Percentiles rank a stretch among this genome's conserved stretches.
Conservation (phyloP, 2,329 filamentous ascomycete genomes). For the Pseudocercospora fijiensis region DNA sequence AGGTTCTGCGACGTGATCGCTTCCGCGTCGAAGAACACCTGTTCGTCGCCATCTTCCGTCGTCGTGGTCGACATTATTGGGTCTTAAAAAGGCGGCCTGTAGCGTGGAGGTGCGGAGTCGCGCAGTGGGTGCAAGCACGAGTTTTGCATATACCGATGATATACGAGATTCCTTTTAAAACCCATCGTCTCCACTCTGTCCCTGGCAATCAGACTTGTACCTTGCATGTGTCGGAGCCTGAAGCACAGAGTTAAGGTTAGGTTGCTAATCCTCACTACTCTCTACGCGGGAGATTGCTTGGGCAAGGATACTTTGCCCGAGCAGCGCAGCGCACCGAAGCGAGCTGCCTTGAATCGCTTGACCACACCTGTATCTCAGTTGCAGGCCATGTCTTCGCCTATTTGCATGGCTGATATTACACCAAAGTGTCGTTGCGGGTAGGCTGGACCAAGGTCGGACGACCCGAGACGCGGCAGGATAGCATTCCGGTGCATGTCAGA, state of each 20-base stretch:
- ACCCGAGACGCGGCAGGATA: neutral
- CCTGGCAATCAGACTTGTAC: conserved; percentile 10
- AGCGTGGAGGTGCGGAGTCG: neutral
- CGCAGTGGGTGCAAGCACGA: neutral
- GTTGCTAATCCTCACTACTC: conserved; percentile 8
- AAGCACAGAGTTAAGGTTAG: neutral
- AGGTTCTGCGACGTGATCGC: neutral
- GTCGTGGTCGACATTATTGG: conserved; percentile 8
- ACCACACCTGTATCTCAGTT: neutral
- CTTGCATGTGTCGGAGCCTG: conserved; percentile 8
- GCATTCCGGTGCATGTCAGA: neutral
- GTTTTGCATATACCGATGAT: neutral
- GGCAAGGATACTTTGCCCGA: neutral
- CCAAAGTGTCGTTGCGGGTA: neutral
- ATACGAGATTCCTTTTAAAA: neutral
- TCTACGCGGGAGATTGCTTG: conserved; percentile 10
- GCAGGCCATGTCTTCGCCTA: neutral
- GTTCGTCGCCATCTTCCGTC: conserved; percentile 7
- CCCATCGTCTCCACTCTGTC: neutral
- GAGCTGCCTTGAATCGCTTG: neutral
- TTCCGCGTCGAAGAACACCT: conserved; percentile 7
- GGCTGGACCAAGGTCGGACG: neutral
- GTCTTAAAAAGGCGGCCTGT: neutral
- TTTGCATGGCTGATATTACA: neutral
- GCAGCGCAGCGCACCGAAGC: neutral